Evolutionary conservation across 768 basidiomycete species (phyloP).

Genomic region (Phaeotremella skinneri): DNA sequence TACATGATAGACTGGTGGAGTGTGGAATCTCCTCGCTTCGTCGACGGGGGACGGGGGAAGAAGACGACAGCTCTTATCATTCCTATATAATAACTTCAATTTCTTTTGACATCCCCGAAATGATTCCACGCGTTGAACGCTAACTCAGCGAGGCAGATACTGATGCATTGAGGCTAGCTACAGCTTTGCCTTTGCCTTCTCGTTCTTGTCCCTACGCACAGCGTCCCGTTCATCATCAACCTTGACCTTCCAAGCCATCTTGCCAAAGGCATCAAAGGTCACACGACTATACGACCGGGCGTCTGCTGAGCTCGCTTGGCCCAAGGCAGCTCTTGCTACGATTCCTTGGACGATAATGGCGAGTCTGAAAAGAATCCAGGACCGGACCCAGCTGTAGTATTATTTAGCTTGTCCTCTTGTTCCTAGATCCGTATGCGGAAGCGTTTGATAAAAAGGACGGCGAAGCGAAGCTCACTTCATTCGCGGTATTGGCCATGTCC

Average conservation of each 20-base stretch:
- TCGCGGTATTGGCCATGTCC: conserved; percentile 70
- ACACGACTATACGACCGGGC: conserved; percentile 57
- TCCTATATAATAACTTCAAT: no score
- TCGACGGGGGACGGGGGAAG: no score
- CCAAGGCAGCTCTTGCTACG: conserved; percentile 75
- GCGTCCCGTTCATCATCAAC: conserved; percentile 25
- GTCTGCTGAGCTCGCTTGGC: conserved; percentile 83
- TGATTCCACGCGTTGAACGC: no score
- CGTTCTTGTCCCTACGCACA: no score
- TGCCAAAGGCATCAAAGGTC: conserved; percentile 58
- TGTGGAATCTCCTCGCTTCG: no score
- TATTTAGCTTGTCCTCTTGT: not conserved
- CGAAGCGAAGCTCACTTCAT: conserved; percentile 80
- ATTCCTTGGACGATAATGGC: conserved; percentile 86
- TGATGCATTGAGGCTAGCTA: conserved; percentile 9
- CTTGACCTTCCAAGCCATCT: conserved; percentile 60
- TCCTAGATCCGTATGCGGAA: conserved; percentile 32
- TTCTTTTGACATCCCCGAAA: no score
- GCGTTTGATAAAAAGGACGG: conserved; percentile 69
- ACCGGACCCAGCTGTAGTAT: conserved; percentile 19
- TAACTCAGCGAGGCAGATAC: no score
- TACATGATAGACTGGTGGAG: no score
- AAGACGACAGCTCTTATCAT: no score
- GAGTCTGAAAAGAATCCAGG: conserved; percentile 54
- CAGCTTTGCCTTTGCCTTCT: conserved; percentile 32